Evolutionary conservation across 164 flowering plant genomes (phyloP), one percentile per base, ranked within the genome.

Genomic region (Amborella trichopoda): DNA sequence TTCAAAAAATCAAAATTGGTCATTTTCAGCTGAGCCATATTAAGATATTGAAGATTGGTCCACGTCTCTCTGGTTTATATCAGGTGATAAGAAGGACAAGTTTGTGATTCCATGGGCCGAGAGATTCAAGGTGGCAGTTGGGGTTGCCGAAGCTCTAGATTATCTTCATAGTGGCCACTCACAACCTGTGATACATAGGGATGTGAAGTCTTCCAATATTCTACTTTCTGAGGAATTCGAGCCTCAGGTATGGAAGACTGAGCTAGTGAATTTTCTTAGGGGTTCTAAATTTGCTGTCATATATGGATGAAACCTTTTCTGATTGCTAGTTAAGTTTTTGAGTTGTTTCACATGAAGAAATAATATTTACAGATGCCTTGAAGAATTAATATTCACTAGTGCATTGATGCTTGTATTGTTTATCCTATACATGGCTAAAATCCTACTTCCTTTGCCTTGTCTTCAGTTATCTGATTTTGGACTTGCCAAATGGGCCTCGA

Each of bases 391-490:
- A n/a, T n/a, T n/a, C n/a, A n/a, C n/a, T n/a, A n/a, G n/a, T n/a
- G n/a, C n/a, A n/a, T n/a, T n/a, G n/a, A n/a, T n/a, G n/a, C n/a
- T n/a, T n/a, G n/a, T n/a, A n/a, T n/a, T n/a, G n/a, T n/a, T 30
- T 9, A 8, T 38, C 19, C 41, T 37, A 37, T 37, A 37, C 19
- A 37, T 37, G 3, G 17, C 41, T 38, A 9, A 38, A 18, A 16
- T 38, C 6, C 8, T 38, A 16, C 14, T 38, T 39, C 22, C 38
- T 14, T 11, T 63, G 45, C 55, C 17, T 26, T 62, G 22, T 34
- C 28, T 44, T 27, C 80, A 93, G 99, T 83, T 93, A 34, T 82
- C 91, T 5, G 99, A 93, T 68, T 93, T 88, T 67, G 99, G 96
- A 54, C 84, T 84, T 22, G 95, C 99, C 19, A 77, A 62, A 52